phyloP scores from a whole-genome alignment of 805 yeast species.

The Teunomyces pallodes region DNA sequence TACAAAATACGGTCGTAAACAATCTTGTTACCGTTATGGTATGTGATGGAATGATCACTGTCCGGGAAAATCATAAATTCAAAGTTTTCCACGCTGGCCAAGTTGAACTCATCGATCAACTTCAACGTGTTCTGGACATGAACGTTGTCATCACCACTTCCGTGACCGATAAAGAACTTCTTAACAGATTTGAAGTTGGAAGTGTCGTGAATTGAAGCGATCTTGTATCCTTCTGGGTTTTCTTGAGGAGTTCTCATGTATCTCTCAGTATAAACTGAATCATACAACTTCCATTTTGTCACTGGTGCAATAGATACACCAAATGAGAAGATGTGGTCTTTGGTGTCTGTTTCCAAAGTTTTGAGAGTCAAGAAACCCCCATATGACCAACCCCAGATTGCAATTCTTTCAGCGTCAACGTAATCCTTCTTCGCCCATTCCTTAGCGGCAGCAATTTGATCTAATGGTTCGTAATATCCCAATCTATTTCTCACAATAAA shows the following conservation, averaged over 20 bases:
- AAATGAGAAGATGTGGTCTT: slow-evolving; percentile 57
- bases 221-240: slow-evolving; percentile 49
- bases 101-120: slow-evolving; percentile 58
- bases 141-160: slow-evolving; percentile 83
- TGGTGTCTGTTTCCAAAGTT: slow-evolving; percentile 65
- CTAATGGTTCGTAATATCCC: slow-evolving; percentile 79
- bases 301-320: slow-evolving; percentile 88
- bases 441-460: slow-evolving; percentile 84
- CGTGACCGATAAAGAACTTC: slow-evolving; percentile 71
- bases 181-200: slow-evolving; percentile 46
- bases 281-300: slow-evolving; percentile 73
- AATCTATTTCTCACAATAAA: slow-evolving; percentile 76
- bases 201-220: slow-evolving; percentile 43
- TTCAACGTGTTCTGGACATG: slow-evolving; percentile 69
- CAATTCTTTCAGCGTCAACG: slow-evolving; percentile 57
- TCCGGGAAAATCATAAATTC: slow-evolving; percentile 81
- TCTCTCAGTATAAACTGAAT: slow-evolving; percentile 77
- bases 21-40: slow-evolving; percentile 69
- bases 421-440: slow-evolving; percentile 60
- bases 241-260: slow-evolving; percentile 59
- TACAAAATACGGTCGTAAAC: slow-evolving; percentile 52
- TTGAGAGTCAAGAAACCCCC: slow-evolving; percentile 79
- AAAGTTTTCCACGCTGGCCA: slow-evolving; percentile 74
- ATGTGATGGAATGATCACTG: slow-evolving; percentile 69
- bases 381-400: slow-evolving; percentile 88